Evolutionary conservation across 108 stramenopile species (phyloP).

Genomic region (Cyclotella choctawhatcheeana): DNA sequence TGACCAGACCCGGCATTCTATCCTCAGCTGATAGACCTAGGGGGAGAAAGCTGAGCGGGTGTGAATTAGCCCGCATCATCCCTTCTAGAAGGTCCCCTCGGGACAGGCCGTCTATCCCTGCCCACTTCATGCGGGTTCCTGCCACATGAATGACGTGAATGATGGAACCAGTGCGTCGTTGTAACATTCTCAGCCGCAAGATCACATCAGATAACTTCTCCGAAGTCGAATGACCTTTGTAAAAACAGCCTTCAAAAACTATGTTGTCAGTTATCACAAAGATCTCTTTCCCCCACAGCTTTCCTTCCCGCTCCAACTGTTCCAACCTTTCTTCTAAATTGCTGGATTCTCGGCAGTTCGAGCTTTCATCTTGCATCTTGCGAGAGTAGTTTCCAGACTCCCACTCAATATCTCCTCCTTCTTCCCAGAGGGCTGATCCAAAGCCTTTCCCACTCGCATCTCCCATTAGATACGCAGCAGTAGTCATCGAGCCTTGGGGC

Average conservation of each 20-base stretch:
- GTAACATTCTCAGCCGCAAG: constrained; percentile 20
- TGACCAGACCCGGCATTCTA: neutral
- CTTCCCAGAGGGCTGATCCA: constrained; percentile 18
- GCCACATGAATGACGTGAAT: constrained; percentile 46
- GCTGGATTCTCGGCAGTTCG: constrained; percentile 38
- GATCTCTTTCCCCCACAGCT: constrained; percentile 24
- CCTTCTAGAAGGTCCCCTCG: constrained; percentile 46
- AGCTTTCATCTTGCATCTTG: neutral
- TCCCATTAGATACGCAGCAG: constrained; percentile 50
- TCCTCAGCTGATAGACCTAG: constrained; percentile 13
- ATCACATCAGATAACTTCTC: constrained; percentile 34
- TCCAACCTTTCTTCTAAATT: constrained; percentile 29
- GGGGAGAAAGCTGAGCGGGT: constrained; percentile 11
- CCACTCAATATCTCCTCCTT: constrained; percentile 3
- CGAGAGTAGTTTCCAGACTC: neutral
- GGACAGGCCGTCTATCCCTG: constrained; percentile 50
- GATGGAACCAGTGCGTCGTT: constrained; percentile 9
- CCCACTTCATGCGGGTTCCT: constrained; percentile 49
- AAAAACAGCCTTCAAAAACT: constrained; percentile 35
- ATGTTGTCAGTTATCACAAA: constrained; percentile 56
- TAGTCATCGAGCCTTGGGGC: neutral
- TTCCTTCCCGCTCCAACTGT: neutral
- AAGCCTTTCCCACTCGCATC: constrained; percentile 42
- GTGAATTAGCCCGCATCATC: constrained; percentile 35
- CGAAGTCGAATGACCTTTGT: no score